phyloP scores from a whole-genome alignment of 1,284 basidiomycete genomes.

The Cutaneotrichosporon daszewskae region DNA sequence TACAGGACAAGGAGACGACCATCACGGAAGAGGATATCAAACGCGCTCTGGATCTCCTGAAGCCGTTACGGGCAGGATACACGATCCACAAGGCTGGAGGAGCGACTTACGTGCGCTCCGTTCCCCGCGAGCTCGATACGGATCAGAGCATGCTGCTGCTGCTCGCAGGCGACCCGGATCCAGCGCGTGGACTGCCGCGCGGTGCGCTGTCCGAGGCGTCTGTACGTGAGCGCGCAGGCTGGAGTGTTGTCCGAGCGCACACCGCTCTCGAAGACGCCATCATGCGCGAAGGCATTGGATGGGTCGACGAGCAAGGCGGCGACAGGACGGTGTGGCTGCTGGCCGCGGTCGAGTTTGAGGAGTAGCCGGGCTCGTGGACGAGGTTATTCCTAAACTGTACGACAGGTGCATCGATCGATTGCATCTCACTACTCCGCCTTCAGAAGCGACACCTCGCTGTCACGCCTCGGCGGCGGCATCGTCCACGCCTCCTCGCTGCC shows the following conservation, averaged over 20 bases:
- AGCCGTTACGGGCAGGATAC: conserved; percentile 84
- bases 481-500: too few relatives aligned
- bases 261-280: conserved; percentile 84
- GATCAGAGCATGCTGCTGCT: conserved; percentile 72
- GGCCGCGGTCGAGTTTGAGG: conserved; percentile 33
- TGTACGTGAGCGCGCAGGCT: conserved; percentile 56
- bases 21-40: conserved; percentile 78
- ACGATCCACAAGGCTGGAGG: conserved; percentile 55
- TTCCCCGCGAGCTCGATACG: conserved; percentile 64
- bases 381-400: too few relatives aligned
- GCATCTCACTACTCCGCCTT: too few relatives aligned
- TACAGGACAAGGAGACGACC: not conserved
- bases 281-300: conserved; percentile 82
- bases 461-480: too few relatives aligned
- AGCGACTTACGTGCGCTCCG: conserved; percentile 32
- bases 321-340: conserved; percentile 34
- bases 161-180: conserved; percentile 62
- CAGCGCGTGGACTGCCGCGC: too few relatives aligned
- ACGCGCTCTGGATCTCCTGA: conserved; percentile 77
- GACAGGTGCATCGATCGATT: too few relatives aligned
- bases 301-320: conserved; percentile 80
- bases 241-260: conserved; percentile 69
- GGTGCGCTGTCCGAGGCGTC: conserved; percentile 54
- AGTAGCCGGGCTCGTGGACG: too few relatives aligned
- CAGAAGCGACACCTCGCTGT: too few relatives aligned